Evolutionary conservation across 23 red algal genomes (phyloP).

Genomic region (Cyanidium caldarium): DNA sequence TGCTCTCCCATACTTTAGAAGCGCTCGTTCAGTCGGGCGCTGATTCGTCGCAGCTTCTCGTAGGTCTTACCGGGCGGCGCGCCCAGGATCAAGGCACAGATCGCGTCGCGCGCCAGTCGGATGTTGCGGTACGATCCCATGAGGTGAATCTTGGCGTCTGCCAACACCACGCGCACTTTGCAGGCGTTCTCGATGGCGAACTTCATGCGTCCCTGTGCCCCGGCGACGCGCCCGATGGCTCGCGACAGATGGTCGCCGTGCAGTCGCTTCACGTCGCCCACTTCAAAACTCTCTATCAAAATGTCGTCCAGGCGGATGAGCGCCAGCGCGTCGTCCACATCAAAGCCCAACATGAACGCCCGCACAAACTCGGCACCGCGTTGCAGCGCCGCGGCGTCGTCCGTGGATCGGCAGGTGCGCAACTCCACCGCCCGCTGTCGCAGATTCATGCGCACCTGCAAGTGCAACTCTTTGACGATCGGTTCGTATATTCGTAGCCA

Average conservation of each 20-base stretch:
- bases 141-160: constrained; percentile 86
- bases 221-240: constrained; percentile 78
- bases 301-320: constrained; percentile 83
- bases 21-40: constrained; percentile 60
- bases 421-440: constrained; percentile 44
- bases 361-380: constrained; percentile 78
- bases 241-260: constrained; percentile 79
- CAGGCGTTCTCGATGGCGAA: constrained; percentile 97
- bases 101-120: constrained; percentile 64
- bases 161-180: constrained; percentile 74
- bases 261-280: constrained; percentile 59
- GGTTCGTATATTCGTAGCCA: constrained; percentile 92
- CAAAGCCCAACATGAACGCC: constrained; percentile 79
- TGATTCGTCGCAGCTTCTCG: constrained; percentile 49
- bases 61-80: constrained; percentile 88
- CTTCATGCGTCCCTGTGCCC: constrained; percentile 82
- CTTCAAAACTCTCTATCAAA: constrained; percentile 72
- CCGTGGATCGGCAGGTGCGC: constrained; percentile 31
- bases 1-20: constrained; percentile 28
- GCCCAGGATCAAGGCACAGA: constrained; percentile 69
- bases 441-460: constrained; percentile 92
- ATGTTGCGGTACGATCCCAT: constrained; percentile 70
- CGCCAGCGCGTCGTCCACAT: constrained; percentile 61
- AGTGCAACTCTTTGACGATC: constrained; percentile 56
- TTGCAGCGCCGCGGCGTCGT: constrained; percentile 57